Percentiles rank a stretch among this genome's conserved stretches.
Evolutionary conservation across 2,329 filamentous ascomycete species (phyloP).

Genomic region (Helminthosporium solani): DNA sequence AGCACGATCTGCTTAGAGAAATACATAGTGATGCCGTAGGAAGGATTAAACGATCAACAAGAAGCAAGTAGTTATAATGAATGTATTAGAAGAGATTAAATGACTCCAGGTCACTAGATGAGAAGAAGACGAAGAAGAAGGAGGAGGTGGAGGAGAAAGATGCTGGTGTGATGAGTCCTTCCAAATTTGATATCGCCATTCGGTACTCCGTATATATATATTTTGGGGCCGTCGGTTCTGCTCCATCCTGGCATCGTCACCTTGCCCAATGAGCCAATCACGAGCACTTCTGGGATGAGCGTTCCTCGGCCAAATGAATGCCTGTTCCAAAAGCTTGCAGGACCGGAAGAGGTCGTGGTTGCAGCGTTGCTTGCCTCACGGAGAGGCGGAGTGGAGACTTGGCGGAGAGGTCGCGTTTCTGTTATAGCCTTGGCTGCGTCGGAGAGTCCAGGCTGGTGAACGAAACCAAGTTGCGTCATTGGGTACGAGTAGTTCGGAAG

Average conservation of each 20-base stretch:
- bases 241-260: background rate
- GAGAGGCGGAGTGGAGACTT: constrained; percentile 4
- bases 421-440: constrained; percentile 5
- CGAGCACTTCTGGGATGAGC: background rate
- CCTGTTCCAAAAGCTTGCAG: background rate
- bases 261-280: constrained; percentile 1
- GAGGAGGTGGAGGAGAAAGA: constrained; percentile 2
- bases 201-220: too few species aligned
- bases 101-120: background rate
- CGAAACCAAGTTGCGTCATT: background rate
- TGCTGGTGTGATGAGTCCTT: constrained; percentile 7
- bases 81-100: constrained; percentile 1
- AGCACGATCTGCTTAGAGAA: constrained; percentile 28
- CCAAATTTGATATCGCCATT: background rate
- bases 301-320: constrained; percentile 2
- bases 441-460: background rate
- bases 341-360: background rate
- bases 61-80: background rate
- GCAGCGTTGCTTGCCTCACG: constrained; percentile 12
- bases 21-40: constrained; percentile 22
- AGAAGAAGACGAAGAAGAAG: background rate
- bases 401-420: constrained; percentile 12
- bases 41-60: constrained; percentile 1
- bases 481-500: background rate
- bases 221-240: background rate